phyloP scores from a whole-genome alignment of 225 moss, liverwort and hornwort species.

The Anthoceros angustus region DNA sequence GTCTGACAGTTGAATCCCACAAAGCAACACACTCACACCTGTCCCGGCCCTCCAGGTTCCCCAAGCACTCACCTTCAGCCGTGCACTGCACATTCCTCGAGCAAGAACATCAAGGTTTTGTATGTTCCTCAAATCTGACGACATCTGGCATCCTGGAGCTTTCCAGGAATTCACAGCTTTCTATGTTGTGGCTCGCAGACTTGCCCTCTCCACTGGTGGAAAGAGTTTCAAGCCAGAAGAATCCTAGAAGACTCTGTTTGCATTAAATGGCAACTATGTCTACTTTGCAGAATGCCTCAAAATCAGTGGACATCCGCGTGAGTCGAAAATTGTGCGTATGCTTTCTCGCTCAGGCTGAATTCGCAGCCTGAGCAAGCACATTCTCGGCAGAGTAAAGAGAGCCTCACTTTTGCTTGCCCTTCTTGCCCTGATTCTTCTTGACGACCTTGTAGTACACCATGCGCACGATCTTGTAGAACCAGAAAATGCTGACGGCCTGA shows the following conservation, averaged over 20 bases:
- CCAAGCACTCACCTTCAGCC: background rate
- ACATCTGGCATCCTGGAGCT: background rate
- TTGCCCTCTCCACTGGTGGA: background rate
- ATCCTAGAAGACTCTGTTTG: background rate
- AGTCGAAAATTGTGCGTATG: background rate
- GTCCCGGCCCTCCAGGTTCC: background rate
- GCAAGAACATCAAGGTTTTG: background rate
- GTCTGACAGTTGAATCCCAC: background rate
- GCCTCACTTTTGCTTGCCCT: background rate
- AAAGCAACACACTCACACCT: background rate
- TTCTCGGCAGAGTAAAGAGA: background rate
- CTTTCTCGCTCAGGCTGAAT: background rate
- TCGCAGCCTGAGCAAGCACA: background rate
- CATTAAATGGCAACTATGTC: background rate
- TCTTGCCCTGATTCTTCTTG: constrained; percentile 14
- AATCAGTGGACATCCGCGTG: background rate
- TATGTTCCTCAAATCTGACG: background rate
- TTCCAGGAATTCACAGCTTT: background rate
- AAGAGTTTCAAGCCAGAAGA: background rate
- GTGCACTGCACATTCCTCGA: background rate
- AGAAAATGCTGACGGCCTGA: constrained; percentile 80
- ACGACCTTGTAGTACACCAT: constrained; percentile 63
- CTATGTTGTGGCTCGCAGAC: background rate
- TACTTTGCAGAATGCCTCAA: too few relatives aligned
- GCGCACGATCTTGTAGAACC: constrained; percentile 87